Evolutionary conservation across 2,329 filamentous ascomycete species (phyloP).

Genomic region (Colletotrichum acutatum): DNA sequence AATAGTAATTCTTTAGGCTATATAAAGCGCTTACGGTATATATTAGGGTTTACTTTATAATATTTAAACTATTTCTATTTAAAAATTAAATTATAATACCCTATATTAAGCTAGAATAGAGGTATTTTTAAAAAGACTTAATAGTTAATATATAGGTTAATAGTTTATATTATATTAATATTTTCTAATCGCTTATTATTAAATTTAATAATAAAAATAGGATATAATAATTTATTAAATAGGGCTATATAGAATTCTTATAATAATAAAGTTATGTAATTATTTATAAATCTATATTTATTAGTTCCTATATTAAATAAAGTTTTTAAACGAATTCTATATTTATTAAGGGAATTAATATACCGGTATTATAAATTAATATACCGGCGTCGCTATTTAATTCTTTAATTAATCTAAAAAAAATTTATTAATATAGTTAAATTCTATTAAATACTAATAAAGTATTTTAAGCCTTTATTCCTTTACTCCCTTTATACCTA

Average conservation of each 20-base stretch:
- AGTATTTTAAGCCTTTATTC: neutral
- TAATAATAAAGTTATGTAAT: neutral
- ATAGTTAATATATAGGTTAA: neutral
- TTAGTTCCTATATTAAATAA: no score
- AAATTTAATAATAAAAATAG: neutral
- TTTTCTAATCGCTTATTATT: neutral
- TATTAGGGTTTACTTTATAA: no score
- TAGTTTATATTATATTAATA: neutral
- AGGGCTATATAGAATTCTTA: neutral
- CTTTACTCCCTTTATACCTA: neutral
- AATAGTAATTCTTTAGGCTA: no score
- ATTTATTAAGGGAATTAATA: no score
- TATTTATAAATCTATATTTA: neutral
- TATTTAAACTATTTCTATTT: no score
- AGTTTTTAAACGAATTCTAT: no score
- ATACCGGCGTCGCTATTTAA: neutral
- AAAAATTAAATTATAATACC: neutral
- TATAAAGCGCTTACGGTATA: no score
- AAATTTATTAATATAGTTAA: neutral
- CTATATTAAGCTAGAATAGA: neutral
- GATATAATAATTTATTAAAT: neutral
- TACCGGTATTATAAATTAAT: no score
- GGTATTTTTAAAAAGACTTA: neutral
- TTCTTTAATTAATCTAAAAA: neutral
- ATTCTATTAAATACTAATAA: neutral